These are phyloP conservation scores for Tolypocladium pustulatum DNA, from an alignment of 2,329 filamentous ascomycete species.

Conservation along the genomic window DNA sequence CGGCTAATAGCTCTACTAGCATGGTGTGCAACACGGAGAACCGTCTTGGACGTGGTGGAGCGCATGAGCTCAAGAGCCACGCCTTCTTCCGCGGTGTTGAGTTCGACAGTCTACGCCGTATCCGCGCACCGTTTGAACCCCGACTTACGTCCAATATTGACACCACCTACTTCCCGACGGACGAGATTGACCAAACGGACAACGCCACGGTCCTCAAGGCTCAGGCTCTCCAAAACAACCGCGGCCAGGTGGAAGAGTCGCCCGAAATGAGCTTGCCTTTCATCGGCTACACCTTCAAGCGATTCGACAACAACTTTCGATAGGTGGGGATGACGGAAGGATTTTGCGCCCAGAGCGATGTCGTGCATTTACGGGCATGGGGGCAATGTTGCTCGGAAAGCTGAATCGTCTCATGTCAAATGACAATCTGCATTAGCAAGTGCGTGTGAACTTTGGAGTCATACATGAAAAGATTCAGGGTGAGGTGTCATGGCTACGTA, in stretches of 20 bases:
- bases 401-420: neutral
- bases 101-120: conserved; percentile 84
- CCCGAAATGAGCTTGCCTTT: conserved; percentile 91
- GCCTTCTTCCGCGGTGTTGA: conserved; percentile 95
- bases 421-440: neutral
- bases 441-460: neutral
- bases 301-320: conserved; percentile 68
- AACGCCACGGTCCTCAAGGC: conserved; percentile 80
- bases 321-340: conserved; percentile 15
- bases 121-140: conserved; percentile 92
- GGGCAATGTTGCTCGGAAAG: neutral
- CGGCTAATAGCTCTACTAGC: conserved; percentile 32
- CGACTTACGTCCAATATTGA: conserved; percentile 88
- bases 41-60: conserved; percentile 77
- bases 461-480: neutral
- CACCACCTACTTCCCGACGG: conserved; percentile 96
- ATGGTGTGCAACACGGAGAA: conserved; percentile 92
- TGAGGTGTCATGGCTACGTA: neutral
- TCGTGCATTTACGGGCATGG: neutral
- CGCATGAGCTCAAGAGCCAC: conserved; percentile 86
- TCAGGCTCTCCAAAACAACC: conserved; percentile 63
- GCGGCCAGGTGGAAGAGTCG: conserved; percentile 59
- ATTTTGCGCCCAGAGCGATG: neutral
- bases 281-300: conserved; percentile 67
- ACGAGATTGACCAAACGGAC: conserved; percentile 96